phyloP scores from a whole-genome alignment of 2,329 filamentous ascomycete species.

The Paraphoma chrysanthemicola region DNA sequence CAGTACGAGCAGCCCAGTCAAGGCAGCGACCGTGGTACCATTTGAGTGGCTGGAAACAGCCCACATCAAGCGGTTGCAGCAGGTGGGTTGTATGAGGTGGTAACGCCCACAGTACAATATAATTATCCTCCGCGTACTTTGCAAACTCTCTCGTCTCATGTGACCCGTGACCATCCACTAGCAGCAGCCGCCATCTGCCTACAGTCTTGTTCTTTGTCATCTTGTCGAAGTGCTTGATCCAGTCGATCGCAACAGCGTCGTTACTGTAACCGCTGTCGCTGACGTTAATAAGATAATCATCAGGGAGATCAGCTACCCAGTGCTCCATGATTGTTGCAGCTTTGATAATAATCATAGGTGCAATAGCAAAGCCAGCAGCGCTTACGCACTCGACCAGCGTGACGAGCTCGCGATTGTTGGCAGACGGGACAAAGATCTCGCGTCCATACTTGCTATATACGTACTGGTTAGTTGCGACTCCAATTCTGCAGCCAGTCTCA shows the following conservation, averaged over 20 bases:
- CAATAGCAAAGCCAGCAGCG: not conserved
- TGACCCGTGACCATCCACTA: constrained; percentile 47
- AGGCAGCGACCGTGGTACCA: too few species aligned
- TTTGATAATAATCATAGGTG: constrained; percentile 4
- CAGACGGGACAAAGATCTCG: constrained; percentile 2
- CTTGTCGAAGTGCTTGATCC: constrained; percentile 46
- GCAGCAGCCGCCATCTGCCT: constrained; percentile 42
- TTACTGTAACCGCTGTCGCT: constrained; percentile 43
- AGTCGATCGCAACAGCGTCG: constrained; percentile 41
- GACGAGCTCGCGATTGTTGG: constrained; percentile 5
- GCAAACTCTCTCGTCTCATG: constrained; percentile 45
- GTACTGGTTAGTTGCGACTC: constrained; percentile 3
- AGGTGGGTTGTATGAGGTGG: constrained; percentile 10
- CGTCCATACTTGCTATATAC: constrained; percentile 1
- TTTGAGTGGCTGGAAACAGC: too few species aligned
- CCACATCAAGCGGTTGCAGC: constrained; percentile 10
- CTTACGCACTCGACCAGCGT: constrained; percentile 1
- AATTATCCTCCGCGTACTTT: constrained; percentile 34
- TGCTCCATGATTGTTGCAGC: constrained; percentile 3
- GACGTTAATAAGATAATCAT: constrained; percentile 9
- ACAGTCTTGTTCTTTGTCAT: constrained; percentile 27
- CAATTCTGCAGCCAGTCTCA: too few species aligned
- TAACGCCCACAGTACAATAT: constrained; percentile 28
- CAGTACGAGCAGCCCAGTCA: too few species aligned
- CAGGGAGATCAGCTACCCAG: constrained; percentile 4